phyloP scores from a whole-genome alignment of 2,329 filamentous ascomycete genomes.

The Sporothrix sp. region DNA sequence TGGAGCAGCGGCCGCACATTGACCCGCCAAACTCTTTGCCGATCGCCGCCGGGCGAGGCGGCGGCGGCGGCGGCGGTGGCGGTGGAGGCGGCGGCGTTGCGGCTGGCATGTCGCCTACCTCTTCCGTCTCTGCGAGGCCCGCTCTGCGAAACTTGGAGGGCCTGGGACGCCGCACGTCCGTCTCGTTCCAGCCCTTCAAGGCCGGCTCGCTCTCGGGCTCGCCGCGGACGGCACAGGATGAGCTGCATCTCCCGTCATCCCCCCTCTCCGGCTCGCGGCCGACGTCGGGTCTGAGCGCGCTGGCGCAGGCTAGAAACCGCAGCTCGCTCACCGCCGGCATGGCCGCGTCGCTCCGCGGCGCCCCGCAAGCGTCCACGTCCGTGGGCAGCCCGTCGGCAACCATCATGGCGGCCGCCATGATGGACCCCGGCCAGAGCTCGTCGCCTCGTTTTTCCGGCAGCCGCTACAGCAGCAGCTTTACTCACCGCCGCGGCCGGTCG shows the following conservation, averaged over 20 bases:
- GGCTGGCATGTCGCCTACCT: not conserved
- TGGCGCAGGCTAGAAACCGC: conserved; percentile 55
- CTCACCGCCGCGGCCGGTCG: conserved; percentile 67
- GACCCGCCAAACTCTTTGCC: conserved; percentile 45
- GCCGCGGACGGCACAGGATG: conserved; percentile 45
- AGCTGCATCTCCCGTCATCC: conserved; percentile 44
- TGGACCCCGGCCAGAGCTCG: conserved; percentile 54
- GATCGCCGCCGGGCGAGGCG: conserved; percentile 28
- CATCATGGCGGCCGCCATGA: not conserved
- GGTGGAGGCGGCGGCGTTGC: no score
- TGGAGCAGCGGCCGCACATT: conserved; percentile 25
- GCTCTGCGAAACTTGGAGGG: conserved; percentile 40
- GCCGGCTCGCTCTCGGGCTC: conserved; percentile 89
- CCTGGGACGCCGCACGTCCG: conserved; percentile 60
- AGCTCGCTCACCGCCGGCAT: conserved; percentile 67
- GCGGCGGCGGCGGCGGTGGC: no score
- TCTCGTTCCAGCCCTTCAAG: conserved; percentile 94
- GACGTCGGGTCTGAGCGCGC: conserved; percentile 38
- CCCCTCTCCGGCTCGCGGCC: conserved; percentile 38
- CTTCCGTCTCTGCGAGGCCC: conserved; percentile 24
- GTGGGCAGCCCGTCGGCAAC: conserved; percentile 12
- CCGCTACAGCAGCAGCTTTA: conserved; percentile 90
- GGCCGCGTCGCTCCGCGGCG: conserved; percentile 61
- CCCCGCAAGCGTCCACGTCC: conserved; percentile 42
- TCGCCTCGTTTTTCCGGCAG: conserved; percentile 70